phyloP scores from a whole-genome alignment of 768 basidiomycete genomes.

The Gautieria morchelliformis region DNA sequence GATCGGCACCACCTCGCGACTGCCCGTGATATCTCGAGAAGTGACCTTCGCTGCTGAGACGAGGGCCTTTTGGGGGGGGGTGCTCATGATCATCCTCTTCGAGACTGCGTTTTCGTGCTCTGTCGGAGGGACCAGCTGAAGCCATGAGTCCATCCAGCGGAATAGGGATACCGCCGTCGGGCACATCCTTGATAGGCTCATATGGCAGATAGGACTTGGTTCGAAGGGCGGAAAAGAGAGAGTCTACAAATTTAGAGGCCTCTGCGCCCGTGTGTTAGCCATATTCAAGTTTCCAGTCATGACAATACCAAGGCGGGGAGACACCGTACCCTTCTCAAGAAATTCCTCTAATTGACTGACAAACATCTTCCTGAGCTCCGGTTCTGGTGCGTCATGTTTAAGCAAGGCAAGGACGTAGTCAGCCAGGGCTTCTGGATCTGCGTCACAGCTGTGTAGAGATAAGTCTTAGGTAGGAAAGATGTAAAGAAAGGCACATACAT shows the following conservation, averaged over 20 bases:
- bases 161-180: slow-evolving; percentile 64
- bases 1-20: not conserved
- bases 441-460: slow-evolving; percentile 66
- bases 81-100: slow-evolving; percentile 54
- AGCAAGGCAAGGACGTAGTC: slow-evolving; percentile 92
- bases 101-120: slow-evolving; percentile 55
- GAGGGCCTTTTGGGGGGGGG: slow-evolving; percentile 60
- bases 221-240: slow-evolving; percentile 74
- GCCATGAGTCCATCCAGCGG: slow-evolving; percentile 58
- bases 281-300: slow-evolving; percentile 2
- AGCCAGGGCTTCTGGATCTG: slow-evolving; percentile 86
- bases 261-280: slow-evolving; percentile 28
- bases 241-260: slow-evolving; percentile 63
- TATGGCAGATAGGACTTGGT: slow-evolving; percentile 84
- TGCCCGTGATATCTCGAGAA: slow-evolving; percentile 44
- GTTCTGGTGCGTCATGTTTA: slow-evolving; percentile 79
- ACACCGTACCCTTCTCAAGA: slow-evolving; percentile 69
- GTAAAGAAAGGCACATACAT: slow-evolving; percentile 46
- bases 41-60: slow-evolving; percentile 53
- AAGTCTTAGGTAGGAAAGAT: slow-evolving; percentile 6
- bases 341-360: slow-evolving; percentile 79
- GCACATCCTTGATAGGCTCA: slow-evolving; percentile 5
- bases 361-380: slow-evolving; percentile 75
- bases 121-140: slow-evolving; percentile 35
- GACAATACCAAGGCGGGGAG: not conserved